phyloP scores from a whole-genome alignment of 225 moss, liverwort and hornwort genomes.

The Neckera pumila region DNA sequence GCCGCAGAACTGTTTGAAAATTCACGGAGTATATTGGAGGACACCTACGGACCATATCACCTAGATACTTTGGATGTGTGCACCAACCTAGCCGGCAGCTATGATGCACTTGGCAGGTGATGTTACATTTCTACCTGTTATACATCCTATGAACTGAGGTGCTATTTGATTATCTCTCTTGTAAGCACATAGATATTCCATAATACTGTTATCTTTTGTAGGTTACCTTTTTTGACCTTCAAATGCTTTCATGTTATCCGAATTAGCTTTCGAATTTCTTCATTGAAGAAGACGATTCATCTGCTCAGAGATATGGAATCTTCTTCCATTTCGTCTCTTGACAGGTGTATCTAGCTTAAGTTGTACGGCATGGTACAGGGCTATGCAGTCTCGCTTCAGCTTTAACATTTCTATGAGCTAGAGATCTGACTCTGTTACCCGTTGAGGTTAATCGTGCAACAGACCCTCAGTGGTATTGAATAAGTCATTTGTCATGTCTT shows the following conservation, averaged over 20 bases:
- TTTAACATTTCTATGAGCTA: background rate
- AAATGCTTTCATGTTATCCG: background rate
- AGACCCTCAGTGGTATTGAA: background rate
- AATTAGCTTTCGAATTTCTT: background rate
- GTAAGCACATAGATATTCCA: background rate
- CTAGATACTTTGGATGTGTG: constrained; percentile 83
- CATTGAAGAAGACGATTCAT: background rate
- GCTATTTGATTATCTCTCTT: background rate
- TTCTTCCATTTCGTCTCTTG: background rate
- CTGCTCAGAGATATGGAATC: background rate
- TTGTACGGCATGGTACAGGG: background rate
- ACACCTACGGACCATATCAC: constrained; percentile 65
- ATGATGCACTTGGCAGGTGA: constrained; percentile 94
- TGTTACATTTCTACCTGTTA: background rate
- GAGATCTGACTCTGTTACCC: background rate
- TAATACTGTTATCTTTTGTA: background rate
- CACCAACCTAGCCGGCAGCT: constrained; percentile 89
- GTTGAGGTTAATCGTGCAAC: background rate
- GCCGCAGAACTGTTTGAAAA: constrained; percentile 61
- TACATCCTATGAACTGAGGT: background rate
- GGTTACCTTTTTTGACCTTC: background rate
- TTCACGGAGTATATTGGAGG: constrained; percentile 58
- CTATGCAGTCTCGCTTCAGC: background rate
- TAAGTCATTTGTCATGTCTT: background rate
- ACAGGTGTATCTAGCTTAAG: background rate